Evolutionary conservation across 441 rosid genomes (phyloP).

Genomic region (Omphalea diandra): DNA sequence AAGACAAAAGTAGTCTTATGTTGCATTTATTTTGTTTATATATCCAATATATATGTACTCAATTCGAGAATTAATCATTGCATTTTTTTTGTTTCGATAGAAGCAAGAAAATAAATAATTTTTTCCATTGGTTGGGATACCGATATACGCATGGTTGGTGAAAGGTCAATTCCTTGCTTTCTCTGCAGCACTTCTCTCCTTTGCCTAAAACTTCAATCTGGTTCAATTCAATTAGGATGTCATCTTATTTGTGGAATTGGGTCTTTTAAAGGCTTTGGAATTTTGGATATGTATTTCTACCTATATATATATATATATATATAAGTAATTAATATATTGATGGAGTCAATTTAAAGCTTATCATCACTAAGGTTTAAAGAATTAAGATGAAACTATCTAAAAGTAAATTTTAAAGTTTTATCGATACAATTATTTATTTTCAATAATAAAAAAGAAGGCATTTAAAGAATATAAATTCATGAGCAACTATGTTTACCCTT

Average conservation of each 20-base stretch:
- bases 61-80: conserved; percentile 8
- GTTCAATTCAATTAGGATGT: neutral
- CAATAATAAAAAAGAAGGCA: no score
- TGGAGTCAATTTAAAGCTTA: neutral
- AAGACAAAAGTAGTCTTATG: conserved; percentile 1
- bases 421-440: no score
- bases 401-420: no score
- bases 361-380: no score
- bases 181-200: neutral
- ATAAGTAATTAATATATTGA: no score
- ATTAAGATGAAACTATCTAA: no score
- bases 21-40: neutral
- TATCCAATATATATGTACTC: neutral
- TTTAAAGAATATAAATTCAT: no score
- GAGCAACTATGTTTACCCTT: no score
- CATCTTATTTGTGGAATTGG: neutral
- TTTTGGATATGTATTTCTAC: neutral
- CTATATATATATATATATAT: no score
- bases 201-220: neutral
- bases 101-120: neutral
- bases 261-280: neutral
- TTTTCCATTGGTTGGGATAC: neutral
- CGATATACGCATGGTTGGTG: conserved; percentile 1
- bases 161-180: conserved; percentile 9
- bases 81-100: neutral